Evolutionary conservation across 345 rosid species (phyloP).

Genomic region (Boechera stricta): DNA sequence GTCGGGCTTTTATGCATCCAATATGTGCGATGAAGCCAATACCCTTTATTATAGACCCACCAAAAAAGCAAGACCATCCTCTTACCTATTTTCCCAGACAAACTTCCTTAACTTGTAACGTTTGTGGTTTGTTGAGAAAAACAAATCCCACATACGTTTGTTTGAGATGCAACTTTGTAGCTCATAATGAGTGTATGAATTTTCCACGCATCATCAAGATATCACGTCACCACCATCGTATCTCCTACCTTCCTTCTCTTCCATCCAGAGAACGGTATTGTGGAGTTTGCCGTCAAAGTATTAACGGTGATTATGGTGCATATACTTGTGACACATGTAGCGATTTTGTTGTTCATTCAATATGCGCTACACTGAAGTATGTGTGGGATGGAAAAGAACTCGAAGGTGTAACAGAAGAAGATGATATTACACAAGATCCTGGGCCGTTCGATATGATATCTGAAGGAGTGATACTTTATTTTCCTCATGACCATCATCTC

Average conservation of each 20-base stretch:
- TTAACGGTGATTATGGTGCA: background rate
- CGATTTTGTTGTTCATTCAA: background rate
- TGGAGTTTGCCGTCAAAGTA: background rate
- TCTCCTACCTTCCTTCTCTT: background rate
- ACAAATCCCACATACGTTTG: background rate
- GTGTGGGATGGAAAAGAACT: background rate
- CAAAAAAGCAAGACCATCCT: background rate
- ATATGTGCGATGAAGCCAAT: background rate
- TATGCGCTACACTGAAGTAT: background rate
- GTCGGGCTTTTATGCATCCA: background rate
- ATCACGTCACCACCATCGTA: background rate
- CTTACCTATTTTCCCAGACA: background rate
- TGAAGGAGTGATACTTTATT: background rate
- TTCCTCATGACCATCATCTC: background rate
- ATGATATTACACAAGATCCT: background rate
- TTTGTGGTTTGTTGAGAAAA: slow-evolving; percentile 1
- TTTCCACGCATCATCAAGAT: background rate
- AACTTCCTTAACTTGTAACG: background rate
- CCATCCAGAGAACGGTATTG: background rate
- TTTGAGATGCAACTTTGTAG: background rate
- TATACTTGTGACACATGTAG: background rate
- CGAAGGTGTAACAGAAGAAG: background rate
- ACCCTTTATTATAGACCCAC: background rate
- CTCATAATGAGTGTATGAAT: background rate
- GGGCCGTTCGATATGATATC: background rate